Percentiles rank a stretch among this genome's conserved stretches.
Conservation (phyloP, 176 grass and related monocot species). For the Calamus simplicifolius region DNA sequence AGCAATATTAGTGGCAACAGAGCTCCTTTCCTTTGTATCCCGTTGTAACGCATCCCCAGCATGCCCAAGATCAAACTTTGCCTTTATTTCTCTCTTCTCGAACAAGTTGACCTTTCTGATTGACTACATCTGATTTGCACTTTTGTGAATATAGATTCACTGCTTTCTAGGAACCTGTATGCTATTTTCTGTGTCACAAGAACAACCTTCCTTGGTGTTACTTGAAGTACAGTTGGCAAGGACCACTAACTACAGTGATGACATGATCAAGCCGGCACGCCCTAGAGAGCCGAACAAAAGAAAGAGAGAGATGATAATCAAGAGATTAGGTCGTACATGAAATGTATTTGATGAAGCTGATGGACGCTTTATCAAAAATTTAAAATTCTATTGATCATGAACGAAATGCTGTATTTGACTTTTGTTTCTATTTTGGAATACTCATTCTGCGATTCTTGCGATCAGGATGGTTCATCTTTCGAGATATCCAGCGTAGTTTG, state of each 20-base stretch:
- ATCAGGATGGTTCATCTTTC: no score
- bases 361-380: no score
- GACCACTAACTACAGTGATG: conserved; percentile 25
- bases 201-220: neutral
- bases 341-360: no score
- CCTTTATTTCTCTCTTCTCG: conserved; percentile 87
- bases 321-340: no score
- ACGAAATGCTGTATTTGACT: no score
- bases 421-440: no score
- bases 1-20: conserved; percentile 62
- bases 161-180: conserved; percentile 3
- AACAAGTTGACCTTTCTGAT: conserved; percentile 53
- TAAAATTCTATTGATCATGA: no score
- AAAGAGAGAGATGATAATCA: no score
- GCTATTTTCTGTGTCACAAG: conserved; percentile 6
- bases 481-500: no score
- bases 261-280: no score
- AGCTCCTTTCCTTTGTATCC: conserved; percentile 77
- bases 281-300: no score
- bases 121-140: conserved; percentile 23
- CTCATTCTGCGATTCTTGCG: no score
- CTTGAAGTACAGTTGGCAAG: neutral
- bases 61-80: conserved; percentile 70
- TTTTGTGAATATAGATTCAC: conserved; percentile 32
- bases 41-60: conserved; percentile 71